Percentiles rank a stretch among this genome's conserved stretches.
Evolutionary conservation across 495 filamentous ascomycete species (phyloP).

Genomic region (Daldinia childiae): DNA sequence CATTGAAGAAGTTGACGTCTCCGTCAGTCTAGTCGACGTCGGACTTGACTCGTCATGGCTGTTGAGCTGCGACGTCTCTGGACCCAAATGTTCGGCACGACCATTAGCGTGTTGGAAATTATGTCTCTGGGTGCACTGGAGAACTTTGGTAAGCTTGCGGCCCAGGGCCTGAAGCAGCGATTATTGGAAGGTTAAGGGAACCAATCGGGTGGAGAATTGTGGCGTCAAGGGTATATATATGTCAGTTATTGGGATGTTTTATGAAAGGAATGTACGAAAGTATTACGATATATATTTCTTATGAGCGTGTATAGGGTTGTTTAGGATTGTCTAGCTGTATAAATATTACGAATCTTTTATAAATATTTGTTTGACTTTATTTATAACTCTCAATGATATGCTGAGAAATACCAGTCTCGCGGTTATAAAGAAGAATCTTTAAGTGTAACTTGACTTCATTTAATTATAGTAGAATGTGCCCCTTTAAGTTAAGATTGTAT

Average conservation of each 20-base stretch:
- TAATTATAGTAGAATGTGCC: no score
- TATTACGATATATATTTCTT: background rate
- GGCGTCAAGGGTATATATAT: background rate
- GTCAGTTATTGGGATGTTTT: background rate
- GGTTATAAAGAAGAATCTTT: no score
- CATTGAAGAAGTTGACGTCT: conserved; percentile 16
- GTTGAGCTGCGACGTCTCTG: conserved; percentile 4
- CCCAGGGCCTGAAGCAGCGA: conserved; percentile 10
- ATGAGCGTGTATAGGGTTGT: background rate
- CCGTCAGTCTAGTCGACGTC: conserved; percentile 10
- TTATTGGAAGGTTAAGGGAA: conserved; percentile 2
- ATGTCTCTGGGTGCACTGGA: conserved; percentile 16
- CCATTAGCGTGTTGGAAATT: conserved; percentile 1
- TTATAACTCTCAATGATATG: no score
- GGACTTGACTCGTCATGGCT: conserved; percentile 18
- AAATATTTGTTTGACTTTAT: background rate
- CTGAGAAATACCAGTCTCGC: no score
- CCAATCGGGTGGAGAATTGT: background rate
- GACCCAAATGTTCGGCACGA: conserved; percentile 2
- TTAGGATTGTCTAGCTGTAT: background rate
- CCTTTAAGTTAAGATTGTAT: no score
- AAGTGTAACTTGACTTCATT: no score
- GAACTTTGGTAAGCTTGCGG: conserved; percentile 14
- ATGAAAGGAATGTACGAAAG: background rate
- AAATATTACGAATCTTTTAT: background rate